Evolutionary conservation across 306 rosid genomes (phyloP).

Genomic region (Quercus bicolor): DNA sequence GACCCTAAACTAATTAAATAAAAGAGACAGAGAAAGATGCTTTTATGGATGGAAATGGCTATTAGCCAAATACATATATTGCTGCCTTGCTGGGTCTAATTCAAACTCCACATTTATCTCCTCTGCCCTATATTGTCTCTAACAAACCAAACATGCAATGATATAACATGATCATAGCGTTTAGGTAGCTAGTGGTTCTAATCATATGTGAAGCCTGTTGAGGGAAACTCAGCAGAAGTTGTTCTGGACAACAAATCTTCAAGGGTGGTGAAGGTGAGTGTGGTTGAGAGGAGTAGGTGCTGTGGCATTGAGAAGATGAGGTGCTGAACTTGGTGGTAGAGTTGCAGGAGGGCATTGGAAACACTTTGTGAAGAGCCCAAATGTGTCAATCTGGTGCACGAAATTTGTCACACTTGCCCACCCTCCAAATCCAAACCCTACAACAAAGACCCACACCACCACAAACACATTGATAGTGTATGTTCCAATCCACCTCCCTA

Average conservation of each 20-base stretch:
- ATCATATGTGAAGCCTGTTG: background rate
- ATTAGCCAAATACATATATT: background rate
- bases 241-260: slow-evolving; percentile 1
- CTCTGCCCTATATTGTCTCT: background rate
- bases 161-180: background rate
- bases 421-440: slow-evolving; percentile 97
- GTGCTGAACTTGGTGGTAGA: slow-evolving; percentile 18
- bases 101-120: background rate
- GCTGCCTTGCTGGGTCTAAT: background rate
- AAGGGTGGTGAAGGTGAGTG: slow-evolving; percentile 23
- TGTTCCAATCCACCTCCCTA: slow-evolving; percentile 87
- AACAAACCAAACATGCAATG: background rate
- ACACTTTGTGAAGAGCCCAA: slow-evolving; percentile 95
- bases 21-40: background rate
- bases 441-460: slow-evolving; percentile 83
- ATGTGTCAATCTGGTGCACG: slow-evolving; percentile 80
- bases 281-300: slow-evolving; percentile 55
- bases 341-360: slow-evolving; percentile 64
- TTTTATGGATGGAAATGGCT: background rate
- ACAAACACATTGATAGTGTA: slow-evolving; percentile 66
- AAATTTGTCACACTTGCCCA: slow-evolving; percentile 98
- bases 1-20: slow-evolving; percentile 12
- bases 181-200: background rate
- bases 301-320: slow-evolving; percentile 41
- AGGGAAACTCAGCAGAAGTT: background rate